Conservation (phyloP, 2,329 filamentous ascomycete genomes). For the Tolypocladium album region DNA sequence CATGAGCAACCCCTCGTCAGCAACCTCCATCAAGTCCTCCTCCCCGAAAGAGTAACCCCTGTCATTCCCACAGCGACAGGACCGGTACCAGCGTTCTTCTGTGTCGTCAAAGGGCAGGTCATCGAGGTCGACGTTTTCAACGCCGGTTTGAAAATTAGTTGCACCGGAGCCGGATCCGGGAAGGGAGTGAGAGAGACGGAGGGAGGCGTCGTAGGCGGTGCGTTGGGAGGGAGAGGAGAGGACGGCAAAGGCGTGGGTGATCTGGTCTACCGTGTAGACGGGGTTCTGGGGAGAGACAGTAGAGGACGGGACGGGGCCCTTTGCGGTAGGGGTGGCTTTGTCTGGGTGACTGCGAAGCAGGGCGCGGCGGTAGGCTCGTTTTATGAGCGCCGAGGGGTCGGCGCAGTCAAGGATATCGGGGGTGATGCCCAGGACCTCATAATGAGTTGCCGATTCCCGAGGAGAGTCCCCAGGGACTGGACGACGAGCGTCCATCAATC, state of each 20-base stretch:
- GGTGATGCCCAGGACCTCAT: conserved; percentile 49
- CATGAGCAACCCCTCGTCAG: conserved; percentile 47
- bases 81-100: conserved; percentile 39
- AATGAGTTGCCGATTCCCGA: conserved; percentile 34
- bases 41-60: conserved; percentile 50
- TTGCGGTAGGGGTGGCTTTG: conserved; percentile 26
- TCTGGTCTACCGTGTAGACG: conserved; percentile 50
- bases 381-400: conserved; percentile 38
- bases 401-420: conserved; percentile 32
- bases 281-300: conserved; percentile 2
- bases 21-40: conserved; percentile 46
- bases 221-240: conserved; percentile 41
- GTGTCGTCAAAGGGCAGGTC: conserved; percentile 45
- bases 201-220: conserved; percentile 40
- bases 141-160: conserved; percentile 40
- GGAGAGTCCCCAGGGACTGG: conserved; percentile 2
- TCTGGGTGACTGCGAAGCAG: conserved; percentile 58
- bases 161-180: conserved; percentile 3
- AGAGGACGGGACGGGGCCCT: background rate
- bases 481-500: conserved; percentile 1
- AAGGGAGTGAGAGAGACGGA: conserved; percentile 24
- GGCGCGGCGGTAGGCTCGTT: conserved; percentile 53
- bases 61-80: conserved; percentile 54
- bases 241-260: conserved; percentile 45
- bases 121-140: conserved; percentile 56